Conservation (phyloP, 1,284 basidiomycete genomes). For the Marasmius fiardii region DNA sequence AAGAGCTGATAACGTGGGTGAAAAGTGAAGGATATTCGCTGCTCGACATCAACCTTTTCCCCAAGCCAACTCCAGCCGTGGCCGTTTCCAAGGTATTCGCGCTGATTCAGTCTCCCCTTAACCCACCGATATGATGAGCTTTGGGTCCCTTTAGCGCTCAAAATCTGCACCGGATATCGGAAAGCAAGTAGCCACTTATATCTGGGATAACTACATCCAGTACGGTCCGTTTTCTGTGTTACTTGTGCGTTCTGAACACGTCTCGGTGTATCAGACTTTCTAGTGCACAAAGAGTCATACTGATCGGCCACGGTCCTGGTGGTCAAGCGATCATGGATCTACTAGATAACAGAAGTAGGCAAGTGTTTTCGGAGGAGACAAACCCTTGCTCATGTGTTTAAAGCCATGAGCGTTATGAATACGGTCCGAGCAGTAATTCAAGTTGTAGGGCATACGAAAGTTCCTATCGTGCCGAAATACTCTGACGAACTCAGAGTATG, state of each 20-base stretch:
- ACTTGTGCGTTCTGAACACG: background rate
- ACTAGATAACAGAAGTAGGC: constrained; percentile 63
- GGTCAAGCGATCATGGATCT: constrained; percentile 75
- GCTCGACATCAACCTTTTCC: constrained; percentile 86
- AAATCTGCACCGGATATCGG: background rate
- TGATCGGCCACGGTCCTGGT: constrained; percentile 88
- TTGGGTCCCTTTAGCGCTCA: background rate
- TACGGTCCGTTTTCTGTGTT: constrained; percentile 31
- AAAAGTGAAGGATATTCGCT: constrained; percentile 63
- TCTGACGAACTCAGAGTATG: constrained; percentile 51
- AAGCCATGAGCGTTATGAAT: constrained; percentile 50
- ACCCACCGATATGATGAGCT: background rate
- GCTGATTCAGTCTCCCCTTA: background rate
- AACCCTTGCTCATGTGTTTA: background rate
- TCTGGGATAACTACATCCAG: constrained; percentile 97
- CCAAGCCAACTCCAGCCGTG: constrained; percentile 50
- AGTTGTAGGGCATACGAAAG: constrained; percentile 65
- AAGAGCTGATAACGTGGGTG: constrained; percentile 78
- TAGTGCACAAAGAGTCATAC: constrained; percentile 64
- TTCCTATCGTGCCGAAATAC: constrained; percentile 53
- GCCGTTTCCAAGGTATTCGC: constrained; percentile 25
- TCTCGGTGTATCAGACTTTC: constrained; percentile 50
- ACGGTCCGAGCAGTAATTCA: constrained; percentile 72
- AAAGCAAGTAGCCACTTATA: constrained; percentile 57
- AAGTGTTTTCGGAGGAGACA: background rate